Evolutionary conservation across 73 alveolate species (phyloP), one percentile per base, ranked within the genome.

Genomic region (Stentor roeselii): DNA sequence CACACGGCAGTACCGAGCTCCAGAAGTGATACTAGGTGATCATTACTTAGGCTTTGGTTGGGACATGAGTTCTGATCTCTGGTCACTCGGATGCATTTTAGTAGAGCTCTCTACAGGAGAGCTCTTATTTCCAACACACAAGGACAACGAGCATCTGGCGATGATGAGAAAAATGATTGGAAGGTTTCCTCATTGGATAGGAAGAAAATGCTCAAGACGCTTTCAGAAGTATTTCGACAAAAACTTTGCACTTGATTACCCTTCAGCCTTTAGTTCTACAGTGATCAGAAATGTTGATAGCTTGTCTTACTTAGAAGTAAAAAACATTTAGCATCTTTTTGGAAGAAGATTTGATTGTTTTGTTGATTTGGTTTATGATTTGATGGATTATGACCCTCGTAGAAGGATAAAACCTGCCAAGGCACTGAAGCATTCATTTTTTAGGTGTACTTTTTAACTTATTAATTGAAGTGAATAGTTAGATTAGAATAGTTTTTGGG

Each of bases 1-100:
- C 87, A 97, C 99, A 39, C 86, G 99, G 41, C 95, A 97, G 84
- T 97, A 97, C 84, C 76, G 99, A 37, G 98, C 99, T 21, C 99
- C 99, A 6, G 99, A 97, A 92, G 99, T 96, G 34, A 94, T 96
- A 27, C 78, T 97, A 36, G 90, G 95, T 67, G 78, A 88, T 30
- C 58, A 50, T 78, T 38, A 34, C 30, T 36, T 67, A 67, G 91
- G 95, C 85, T 85, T 95, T 78, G 87, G 95, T 27, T 93, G 99
- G 98, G 90, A 92, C 85, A 94, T 86, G 82, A 90, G 89, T 75
- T 88, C 97, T 82, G 99, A 97, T 86, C 91, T 97, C 61, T 97
- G 99, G 99, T 92, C 99, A 30, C 83, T 95, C 75, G 99, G 97
- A 39, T 97, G 99, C 84, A 93, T 97, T 34, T 82, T 97, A 82